A percentile compares a stretch with the other conserved stretches of the same genome.
Conservation (phyloP, 345 rosid species). For the Eucalyptus shirleyi region DNA sequence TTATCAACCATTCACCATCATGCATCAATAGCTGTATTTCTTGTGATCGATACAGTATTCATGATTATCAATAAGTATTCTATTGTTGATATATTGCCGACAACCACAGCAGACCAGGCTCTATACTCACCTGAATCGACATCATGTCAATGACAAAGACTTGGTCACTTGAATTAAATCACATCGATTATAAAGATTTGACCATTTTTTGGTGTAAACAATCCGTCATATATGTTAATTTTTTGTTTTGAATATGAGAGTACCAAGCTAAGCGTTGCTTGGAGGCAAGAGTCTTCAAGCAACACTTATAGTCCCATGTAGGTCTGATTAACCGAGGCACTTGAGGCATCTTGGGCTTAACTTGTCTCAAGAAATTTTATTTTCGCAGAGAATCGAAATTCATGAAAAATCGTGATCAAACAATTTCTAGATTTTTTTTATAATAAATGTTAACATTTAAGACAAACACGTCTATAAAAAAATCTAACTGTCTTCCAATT, state of each 20-base stretch:
- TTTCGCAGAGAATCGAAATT: neutral
- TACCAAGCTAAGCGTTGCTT: neutral
- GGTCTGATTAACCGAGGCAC: neutral
- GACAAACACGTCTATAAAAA: neutral
- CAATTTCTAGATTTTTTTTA: neutral
- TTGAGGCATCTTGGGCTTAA: neutral
- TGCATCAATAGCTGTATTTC: neutral
- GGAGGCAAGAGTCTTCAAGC: neutral
- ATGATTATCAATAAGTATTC: neutral
- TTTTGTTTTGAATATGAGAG: neutral
- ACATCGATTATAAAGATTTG: neutral
- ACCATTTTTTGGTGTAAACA: neutral
- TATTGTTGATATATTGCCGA: neutral
- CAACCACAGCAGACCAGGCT: neutral
- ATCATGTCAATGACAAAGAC: neutral
- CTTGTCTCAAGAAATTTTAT: neutral
- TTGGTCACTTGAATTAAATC: neutral
- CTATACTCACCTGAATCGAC: neutral
- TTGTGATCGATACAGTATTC: neutral
- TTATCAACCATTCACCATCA: neutral
- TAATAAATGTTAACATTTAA: neutral
- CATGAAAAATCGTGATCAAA: neutral
- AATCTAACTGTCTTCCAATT: neutral
- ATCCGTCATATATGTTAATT: neutral
- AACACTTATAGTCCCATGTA: too few relatives aligned